Conservation (phyloP, 2,329 filamentous ascomycete genomes). For the Beauveria pseudobassiana region DNA sequence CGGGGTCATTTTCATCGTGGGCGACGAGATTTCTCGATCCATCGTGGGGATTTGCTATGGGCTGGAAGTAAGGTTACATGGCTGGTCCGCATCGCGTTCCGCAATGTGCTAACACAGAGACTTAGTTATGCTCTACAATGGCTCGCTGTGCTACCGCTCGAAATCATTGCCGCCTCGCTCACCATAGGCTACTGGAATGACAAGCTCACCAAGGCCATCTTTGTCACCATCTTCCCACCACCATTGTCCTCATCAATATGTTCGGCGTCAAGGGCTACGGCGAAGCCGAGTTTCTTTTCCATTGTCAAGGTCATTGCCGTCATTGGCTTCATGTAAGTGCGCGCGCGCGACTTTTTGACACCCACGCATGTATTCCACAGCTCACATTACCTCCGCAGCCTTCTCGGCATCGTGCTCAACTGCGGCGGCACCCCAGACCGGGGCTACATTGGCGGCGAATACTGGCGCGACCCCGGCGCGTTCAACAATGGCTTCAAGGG, state of each 20-base stretch:
- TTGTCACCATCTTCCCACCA: slow-evolving; percentile 69
- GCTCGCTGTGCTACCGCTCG: slow-evolving; percentile 74
- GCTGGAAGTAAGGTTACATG: slow-evolving; percentile 64
- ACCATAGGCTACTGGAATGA: slow-evolving; percentile 77
- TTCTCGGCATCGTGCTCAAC: slow-evolving; percentile 80
- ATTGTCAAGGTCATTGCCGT: slow-evolving; percentile 81
- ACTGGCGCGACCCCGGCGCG: slow-evolving; percentile 75
- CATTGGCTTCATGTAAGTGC: slow-evolving; percentile 73
- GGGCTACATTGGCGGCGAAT: slow-evolving; percentile 72
- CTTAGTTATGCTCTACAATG: slow-evolving; percentile 76
- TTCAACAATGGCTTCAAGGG: slow-evolving; percentile 80
- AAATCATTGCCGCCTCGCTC: slow-evolving; percentile 80
- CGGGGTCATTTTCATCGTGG: slow-evolving; percentile 86
- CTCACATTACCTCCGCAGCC: slow-evolving; percentile 36
- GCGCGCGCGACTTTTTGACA: slow-evolving; percentile 10
- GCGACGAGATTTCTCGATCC: slow-evolving; percentile 89
- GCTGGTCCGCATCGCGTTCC: background rate
- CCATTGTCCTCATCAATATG: slow-evolving; percentile 76
- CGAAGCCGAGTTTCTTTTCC: slow-evolving; percentile 82
- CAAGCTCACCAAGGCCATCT: slow-evolving; percentile 60
- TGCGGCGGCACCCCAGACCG: slow-evolving; percentile 67
- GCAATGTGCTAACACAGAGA: background rate
- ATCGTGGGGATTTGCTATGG: slow-evolving; percentile 92
- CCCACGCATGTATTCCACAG: background rate
- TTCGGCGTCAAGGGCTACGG: slow-evolving; percentile 86